Percentiles rank a stretch among this genome's conserved stretches.
phyloP scores from a whole-genome alignment of 768 basidiomycete species.

The Cyathus striatus region DNA sequence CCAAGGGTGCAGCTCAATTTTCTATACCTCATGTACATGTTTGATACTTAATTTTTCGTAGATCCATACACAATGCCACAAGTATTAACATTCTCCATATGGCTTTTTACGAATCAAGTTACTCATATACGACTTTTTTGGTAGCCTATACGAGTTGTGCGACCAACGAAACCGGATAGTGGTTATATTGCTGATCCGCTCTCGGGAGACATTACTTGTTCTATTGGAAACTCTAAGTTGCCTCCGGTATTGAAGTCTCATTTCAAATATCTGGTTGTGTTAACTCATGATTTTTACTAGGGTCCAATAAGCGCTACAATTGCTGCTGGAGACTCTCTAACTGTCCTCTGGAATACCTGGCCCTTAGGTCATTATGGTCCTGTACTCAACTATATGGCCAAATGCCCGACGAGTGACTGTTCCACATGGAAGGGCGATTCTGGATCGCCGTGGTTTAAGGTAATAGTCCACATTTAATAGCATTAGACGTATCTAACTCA shows the following conservation, averaged over 20 bases:
- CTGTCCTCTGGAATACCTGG: slow-evolving; percentile 34
- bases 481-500: background rate
- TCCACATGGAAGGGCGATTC: slow-evolving; percentile 29
- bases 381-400: slow-evolving; percentile 35
- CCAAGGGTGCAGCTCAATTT: slow-evolving; percentile 13
- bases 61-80: slow-evolving; percentile 28
- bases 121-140: background rate
- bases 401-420: slow-evolving; percentile 26
- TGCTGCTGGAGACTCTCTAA: slow-evolving; percentile 27
- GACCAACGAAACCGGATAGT: slow-evolving; percentile 28
- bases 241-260: slow-evolving; percentile 19
- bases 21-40: background rate
- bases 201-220: slow-evolving; percentile 31
- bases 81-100: slow-evolving; percentile 7
- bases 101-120: background rate
- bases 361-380: slow-evolving; percentile 32
- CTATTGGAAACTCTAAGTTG: slow-evolving; percentile 29
- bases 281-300: slow-evolving; percentile 10
- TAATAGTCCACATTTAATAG: slow-evolving; percentile 5
- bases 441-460: slow-evolving; percentile 36
- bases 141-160: slow-evolving; percentile 28
- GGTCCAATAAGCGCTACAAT: slow-evolving; percentile 29
- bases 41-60: slow-evolving; percentile 5
- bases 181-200: slow-evolving; percentile 24
- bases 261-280: background rate